Base-by-base conservation (phyloP, 2,329 filamentous ascomycete genomes). In the Botrytis galanthina region DNA sequence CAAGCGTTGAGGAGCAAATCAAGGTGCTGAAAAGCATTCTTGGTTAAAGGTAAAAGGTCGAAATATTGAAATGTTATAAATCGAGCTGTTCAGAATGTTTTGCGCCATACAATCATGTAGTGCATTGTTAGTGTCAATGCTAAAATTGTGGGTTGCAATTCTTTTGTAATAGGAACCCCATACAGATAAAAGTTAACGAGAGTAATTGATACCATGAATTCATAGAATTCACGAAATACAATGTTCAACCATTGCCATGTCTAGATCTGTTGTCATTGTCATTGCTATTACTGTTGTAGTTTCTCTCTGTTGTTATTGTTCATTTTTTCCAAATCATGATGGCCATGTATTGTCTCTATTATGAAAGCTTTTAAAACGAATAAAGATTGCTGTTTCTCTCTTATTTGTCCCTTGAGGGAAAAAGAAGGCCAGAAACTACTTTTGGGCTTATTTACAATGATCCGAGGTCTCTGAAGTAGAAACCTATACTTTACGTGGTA, bases 1-100 rank as follows among this genome's bases (percentile, higher is more conserved):
- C 87, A 20, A 87, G 88, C 37, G 91, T 92, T 10, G 78, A 88
- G 76, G 86, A 91, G 83, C 90, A 93, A 84, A 87, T 92, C 76
- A 83, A 87, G 78, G 86, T 85, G 10, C 76, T 86, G 73, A 83
- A 82, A 76, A 79, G 80, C 64, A 83, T 78, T 51, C 48, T 69
- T 69, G 66, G n/a, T 32, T 69, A 26, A 57, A 57, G 26, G 60
- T 18, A 9, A 9, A 35, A 44, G 20, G 14, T 57, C 16, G 26
- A 57, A 57, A 57, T 29, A 39, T 42, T 32, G 20, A 42, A 54
- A 44, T 22, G 32, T 32, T 29, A 32, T 69, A 26, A 42, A 32
- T 16, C 12, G n/a, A 59, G 35, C 37, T 57, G 9, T 14, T 57
- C 26, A 18, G 20, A 57, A 57, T 32, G 10, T 32, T 26, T 68